Conservation (phyloP, 208 protist species). For the Leishmania tarentolae region DNA sequence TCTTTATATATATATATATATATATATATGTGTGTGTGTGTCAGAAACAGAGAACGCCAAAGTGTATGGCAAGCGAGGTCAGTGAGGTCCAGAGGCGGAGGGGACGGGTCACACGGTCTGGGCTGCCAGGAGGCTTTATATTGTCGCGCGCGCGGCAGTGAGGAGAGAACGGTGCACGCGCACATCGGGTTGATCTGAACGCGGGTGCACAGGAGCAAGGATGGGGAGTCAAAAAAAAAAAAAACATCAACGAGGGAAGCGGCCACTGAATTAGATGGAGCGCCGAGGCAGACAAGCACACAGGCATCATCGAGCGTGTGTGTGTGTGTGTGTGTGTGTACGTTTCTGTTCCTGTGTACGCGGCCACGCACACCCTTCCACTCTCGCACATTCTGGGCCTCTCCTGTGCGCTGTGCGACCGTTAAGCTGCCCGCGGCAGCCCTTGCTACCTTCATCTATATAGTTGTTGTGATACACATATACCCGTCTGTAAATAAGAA, state of each 20-base stretch:
- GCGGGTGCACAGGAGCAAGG: not conserved
- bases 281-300: not conserved
- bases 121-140: too few relatives aligned
- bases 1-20: too few relatives aligned
- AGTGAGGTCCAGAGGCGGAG: too few relatives aligned
- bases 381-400: not conserved
- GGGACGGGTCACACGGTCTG: too few relatives aligned
- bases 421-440: not conserved
- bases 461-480: not conserved
- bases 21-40: too few relatives aligned
- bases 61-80: too few relatives aligned
- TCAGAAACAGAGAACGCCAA: too few relatives aligned
- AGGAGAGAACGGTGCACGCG: too few relatives aligned
- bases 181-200: too few relatives aligned
- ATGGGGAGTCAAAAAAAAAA: not conserved
- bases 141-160: too few relatives aligned
- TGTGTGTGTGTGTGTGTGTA: not conserved
- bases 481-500: not conserved
- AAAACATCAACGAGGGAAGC: not conserved
- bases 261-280: not conserved
- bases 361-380: not conserved
- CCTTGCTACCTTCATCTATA: not conserved
- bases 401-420: not conserved
- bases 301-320: not conserved
- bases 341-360: not conserved